Evolutionary conservation across 805 yeast species (phyloP).

Genomic region (Torulaspora indica): DNA sequence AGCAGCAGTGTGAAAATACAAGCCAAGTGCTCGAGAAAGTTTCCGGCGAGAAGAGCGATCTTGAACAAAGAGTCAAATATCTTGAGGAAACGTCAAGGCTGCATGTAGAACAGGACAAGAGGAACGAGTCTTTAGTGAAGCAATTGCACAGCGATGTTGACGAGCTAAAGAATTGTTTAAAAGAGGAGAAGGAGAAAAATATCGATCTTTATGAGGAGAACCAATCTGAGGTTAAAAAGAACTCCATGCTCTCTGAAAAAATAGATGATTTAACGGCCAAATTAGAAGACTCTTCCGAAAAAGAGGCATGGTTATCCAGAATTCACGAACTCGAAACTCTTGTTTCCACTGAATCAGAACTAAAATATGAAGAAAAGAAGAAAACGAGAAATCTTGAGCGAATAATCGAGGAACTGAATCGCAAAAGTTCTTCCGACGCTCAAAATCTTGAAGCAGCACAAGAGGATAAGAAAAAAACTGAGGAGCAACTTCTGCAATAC

Average conservation of each 20-base stretch:
- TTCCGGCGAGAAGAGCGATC: constrained; percentile 23
- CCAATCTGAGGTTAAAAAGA: constrained; percentile 53
- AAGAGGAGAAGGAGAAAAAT: constrained; percentile 47
- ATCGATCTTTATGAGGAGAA: constrained; percentile 62
- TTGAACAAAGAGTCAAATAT: constrained; percentile 21
- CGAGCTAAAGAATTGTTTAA: constrained; percentile 34
- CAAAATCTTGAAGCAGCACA: constrained; percentile 49
- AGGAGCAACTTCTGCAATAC: constrained; percentile 46
- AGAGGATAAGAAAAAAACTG: constrained; percentile 55
- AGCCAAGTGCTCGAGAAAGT: constrained; percentile 18
- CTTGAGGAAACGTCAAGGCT: constrained; percentile 31
- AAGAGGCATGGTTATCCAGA: constrained; percentile 54
- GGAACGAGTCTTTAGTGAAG: constrained; percentile 38
- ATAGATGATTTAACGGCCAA: constrained; percentile 46
- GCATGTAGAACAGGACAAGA: constrained; percentile 31
- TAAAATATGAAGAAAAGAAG: constrained; percentile 51
- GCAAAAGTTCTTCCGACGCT: constrained; percentile 48
- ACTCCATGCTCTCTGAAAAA: constrained; percentile 46
- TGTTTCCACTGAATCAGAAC: constrained; percentile 44
- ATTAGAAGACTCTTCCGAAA: constrained; percentile 47
- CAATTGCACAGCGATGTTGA: constrained; percentile 33
- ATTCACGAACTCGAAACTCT: constrained; percentile 49
- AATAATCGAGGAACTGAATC: constrained; percentile 49
- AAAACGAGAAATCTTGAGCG: constrained; percentile 47
- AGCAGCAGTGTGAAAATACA: constrained; percentile 34